phyloP scores from a whole-genome alignment of 805 yeast genomes.

The Barnettozyma wickerhamii region DNA sequence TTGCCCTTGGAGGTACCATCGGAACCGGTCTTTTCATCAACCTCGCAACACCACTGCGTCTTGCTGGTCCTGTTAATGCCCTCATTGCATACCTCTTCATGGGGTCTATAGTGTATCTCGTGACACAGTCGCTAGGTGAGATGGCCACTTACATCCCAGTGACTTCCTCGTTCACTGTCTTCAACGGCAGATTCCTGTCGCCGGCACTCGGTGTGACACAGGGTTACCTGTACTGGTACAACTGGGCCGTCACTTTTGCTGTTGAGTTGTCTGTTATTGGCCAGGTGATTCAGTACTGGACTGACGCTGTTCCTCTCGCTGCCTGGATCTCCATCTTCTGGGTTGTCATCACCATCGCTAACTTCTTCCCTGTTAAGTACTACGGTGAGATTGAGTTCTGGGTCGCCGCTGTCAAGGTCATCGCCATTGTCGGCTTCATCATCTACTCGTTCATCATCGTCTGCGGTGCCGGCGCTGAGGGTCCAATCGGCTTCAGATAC shows the following conservation, averaged over 20 bases:
- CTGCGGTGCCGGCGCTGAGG: constrained; percentile 65
- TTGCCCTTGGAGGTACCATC: constrained; percentile 76
- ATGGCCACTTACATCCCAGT: constrained; percentile 79
- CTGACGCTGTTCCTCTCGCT: constrained; percentile 60
- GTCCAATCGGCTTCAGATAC: constrained; percentile 74
- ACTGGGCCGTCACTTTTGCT: constrained; percentile 76
- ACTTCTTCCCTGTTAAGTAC: constrained; percentile 62
- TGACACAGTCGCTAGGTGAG: constrained; percentile 72
- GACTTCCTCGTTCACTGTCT: constrained; percentile 62
- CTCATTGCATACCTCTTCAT: constrained; percentile 62
- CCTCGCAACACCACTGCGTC: constrained; percentile 47
- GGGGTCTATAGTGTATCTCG: constrained; percentile 60
- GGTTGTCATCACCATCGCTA: constrained; percentile 48
- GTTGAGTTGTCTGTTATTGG: constrained; percentile 71
- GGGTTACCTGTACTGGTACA: constrained; percentile 73
- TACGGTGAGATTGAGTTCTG: constrained; percentile 78
- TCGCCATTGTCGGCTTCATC: constrained; percentile 67
- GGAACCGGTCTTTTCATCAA: constrained; percentile 77
- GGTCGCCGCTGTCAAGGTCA: constrained; percentile 62
- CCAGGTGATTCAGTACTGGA: constrained; percentile 63
- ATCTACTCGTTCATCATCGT: constrained; percentile 66
- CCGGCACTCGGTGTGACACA: constrained; percentile 70
- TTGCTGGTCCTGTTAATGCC: constrained; percentile 68
- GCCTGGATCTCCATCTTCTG: constrained; percentile 72
- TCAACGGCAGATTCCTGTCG: constrained; percentile 60